Evolutionary conservation across 2,329 filamentous ascomycete species (phyloP).

Genomic region (Ascochyta clinopodiicola): DNA sequence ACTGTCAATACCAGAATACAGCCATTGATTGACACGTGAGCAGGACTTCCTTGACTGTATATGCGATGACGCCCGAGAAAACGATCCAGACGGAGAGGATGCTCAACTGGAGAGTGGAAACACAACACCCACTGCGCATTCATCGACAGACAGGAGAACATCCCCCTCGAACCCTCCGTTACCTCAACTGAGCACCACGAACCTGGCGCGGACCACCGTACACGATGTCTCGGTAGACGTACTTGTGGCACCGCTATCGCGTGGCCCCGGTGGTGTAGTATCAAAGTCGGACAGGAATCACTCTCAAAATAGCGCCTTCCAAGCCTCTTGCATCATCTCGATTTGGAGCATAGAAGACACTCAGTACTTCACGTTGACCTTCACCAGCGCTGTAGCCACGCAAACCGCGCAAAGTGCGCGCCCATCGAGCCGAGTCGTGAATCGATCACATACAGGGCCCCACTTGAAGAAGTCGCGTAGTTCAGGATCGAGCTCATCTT

Average conservation of each 20-base stretch:
- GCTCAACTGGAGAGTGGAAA: conserved; percentile 30
- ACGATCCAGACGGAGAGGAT: conserved; percentile 20
- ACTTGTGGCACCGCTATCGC: conserved; percentile 60
- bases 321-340: conserved; percentile 78
- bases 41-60: conserved; percentile 54
- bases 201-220: conserved; percentile 50
- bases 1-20: background rate
- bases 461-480: conserved; percentile 43
- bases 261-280: conserved; percentile 16
- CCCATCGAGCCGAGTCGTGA: conserved; percentile 51
- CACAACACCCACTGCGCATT: conserved; percentile 38
- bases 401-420: conserved; percentile 19
- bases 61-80: conserved; percentile 45
- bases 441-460: conserved; percentile 47
- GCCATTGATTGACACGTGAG: conserved; percentile 22
- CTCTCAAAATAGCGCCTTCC: conserved; percentile 49
- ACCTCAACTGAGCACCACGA: conserved; percentile 42
- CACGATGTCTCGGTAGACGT: conserved; percentile 73
- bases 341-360: conserved; percentile 74
- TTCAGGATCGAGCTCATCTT: conserved; percentile 51
- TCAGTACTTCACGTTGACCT: conserved; percentile 76
- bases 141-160: conserved; percentile 8
- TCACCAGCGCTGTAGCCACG: conserved; percentile 64
- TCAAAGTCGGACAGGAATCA: conserved; percentile 23
- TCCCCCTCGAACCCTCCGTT: conserved; percentile 19